These are phyloP conservation scores for Saposhnikovia divaricata DNA, from an alignment of 129 eudicot species.

Conservation along the genomic window DNA sequence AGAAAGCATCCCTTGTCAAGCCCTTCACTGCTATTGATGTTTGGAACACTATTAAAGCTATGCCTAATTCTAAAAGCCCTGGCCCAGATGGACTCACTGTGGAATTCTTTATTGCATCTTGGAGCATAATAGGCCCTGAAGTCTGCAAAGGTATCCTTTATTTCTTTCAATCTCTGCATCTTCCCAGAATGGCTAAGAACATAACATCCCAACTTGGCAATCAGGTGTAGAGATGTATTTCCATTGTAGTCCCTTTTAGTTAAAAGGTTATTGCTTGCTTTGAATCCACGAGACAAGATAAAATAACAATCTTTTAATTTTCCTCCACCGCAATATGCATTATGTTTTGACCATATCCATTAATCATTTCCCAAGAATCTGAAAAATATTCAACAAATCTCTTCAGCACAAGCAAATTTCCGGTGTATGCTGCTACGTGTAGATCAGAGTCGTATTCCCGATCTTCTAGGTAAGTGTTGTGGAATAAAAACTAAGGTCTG, in stretches of 20 bases:
- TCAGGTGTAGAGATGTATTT: constrained; percentile 7
- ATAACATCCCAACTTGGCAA: neutral
- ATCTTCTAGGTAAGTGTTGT: neutral
- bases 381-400: neutral
- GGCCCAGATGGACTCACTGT: too few relatives aligned
- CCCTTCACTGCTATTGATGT: too few relatives aligned
- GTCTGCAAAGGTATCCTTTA: too few relatives aligned
- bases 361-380: neutral
- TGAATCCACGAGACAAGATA: neutral
- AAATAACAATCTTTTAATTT: neutral
- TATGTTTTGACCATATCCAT: constrained; percentile 2
- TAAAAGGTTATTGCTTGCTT: neutral
- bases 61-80: too few relatives aligned
- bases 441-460: neutral
- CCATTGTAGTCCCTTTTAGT: constrained; percentile 7
- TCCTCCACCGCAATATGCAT: constrained; percentile 13
- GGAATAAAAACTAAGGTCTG: too few relatives aligned
- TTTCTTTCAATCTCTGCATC: too few relatives aligned
- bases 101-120: too few relatives aligned
- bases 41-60: too few relatives aligned
- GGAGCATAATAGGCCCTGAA: too few relatives aligned
- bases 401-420: neutral
- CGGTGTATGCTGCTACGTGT: neutral
- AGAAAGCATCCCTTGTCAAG: too few relatives aligned
- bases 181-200: too few relatives aligned